Base-by-base conservation (phyloP, 768 basidiomycete species). In the Lentinula aciculospora region DNA sequence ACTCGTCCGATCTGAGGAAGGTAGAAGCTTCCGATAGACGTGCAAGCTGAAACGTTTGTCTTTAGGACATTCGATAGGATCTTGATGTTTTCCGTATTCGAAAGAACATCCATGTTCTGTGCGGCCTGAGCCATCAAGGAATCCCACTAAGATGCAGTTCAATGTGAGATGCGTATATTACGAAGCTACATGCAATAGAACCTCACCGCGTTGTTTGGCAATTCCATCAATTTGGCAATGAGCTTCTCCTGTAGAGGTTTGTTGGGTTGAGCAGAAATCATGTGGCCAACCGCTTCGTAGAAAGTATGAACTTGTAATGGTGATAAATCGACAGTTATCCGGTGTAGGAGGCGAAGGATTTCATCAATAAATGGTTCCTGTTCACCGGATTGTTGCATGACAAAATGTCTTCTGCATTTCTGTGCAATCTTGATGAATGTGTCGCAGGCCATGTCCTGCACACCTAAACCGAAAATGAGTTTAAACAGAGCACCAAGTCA, bases 381-480 rank as follows among this genome's bases (percentile, higher is more conserved):
- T 72, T 99, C 97, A 59, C 94, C 94, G 8, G 94, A 88, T 71
- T 99, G 97, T 68, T 95, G 93, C 89, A 98, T 94, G 59, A 99
- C 94, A 65, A 99, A 99, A 72, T 99, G 97, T 55, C 96, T 82
- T 40, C 94, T 82, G 70, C 95, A 98, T 72, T 98, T 99, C 71
- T 99, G 97, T 23, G 97, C 94, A 65, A 99, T 99, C 75, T 98
- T 99, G 78, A 99, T 98, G 74, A 99, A 99, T 0, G 97, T 99
- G 70, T 99, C 97, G 74, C 97, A 99, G 46, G 97, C 97, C 97
- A 99, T 99, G 75, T 99, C 97, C 71, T 99, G 97, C 10, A 99
- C 97, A 76, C 95, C 93, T 92, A 63, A 40, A 62, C 29, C 37
- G 19, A 32, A 50, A 2, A 25, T 36, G 28, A 60, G 17, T 45